Evolutionary conservation across 1,139 yeast genomes (phyloP).

Genomic region (Saccharomyces hybrid): DNA sequence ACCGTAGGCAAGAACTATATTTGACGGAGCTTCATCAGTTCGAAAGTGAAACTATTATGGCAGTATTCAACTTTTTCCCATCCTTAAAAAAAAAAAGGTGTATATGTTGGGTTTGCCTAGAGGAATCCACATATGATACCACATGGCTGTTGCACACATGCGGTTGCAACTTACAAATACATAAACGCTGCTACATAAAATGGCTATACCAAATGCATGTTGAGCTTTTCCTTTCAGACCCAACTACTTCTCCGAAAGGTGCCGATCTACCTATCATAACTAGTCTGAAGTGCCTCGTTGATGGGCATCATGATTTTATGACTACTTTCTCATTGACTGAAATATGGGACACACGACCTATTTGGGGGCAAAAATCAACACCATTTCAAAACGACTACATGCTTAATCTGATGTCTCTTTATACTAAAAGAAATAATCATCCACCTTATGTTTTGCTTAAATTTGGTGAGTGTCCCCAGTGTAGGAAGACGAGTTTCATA

Average conservation of each 20-base stretch:
- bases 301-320: neutral
- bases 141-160: constrained; percentile 17
- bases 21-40: neutral
- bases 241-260: neutral
- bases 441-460: neutral
- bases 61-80: constrained; percentile 2
- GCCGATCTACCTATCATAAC: neutral
- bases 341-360: constrained; percentile 3
- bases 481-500: neutral
- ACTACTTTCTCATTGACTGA: neutral
- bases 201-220: constrained; percentile 12
- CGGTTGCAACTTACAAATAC: constrained; percentile 20
- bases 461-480: constrained; percentile 5
- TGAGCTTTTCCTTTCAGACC: constrained; percentile 1
- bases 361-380: constrained; percentile 9
- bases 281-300: neutral
- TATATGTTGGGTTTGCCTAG: constrained; percentile 21
- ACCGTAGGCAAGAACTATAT: too few relatives aligned
- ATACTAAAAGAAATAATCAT: neutral
- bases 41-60: neutral
- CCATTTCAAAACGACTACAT: constrained; percentile 1
- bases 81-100: constrained; percentile 1
- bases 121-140: constrained; percentile 7
- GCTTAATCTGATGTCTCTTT: neutral
- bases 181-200: constrained; percentile 15